Evolutionary conservation across 176 grass and related monocot genomes (phyloP).

Genomic region (Zoysia japonica): DNA sequence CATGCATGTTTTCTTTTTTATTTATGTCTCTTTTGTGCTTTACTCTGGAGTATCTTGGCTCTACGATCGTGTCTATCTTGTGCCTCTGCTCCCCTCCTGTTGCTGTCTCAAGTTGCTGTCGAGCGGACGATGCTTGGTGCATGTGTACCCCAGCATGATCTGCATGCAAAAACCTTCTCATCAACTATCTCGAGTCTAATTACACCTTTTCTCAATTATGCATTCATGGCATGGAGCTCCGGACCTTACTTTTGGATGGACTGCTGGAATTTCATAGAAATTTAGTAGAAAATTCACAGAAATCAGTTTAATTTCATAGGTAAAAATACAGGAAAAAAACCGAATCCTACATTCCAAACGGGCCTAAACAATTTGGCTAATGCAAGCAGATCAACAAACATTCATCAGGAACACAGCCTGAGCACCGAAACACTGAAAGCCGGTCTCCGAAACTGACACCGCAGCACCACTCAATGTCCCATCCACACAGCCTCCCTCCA

Average conservation of each 20-base stretch:
- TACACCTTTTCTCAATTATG: no score
- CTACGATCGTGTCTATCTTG: background rate
- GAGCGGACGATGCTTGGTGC: background rate
- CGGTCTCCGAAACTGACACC: background rate
- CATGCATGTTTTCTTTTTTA: background rate
- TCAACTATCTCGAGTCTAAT: no score
- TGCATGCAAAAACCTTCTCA: no score
- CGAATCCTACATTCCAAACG: no score
- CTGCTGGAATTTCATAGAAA: no score
- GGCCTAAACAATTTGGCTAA: conserved; percentile 24
- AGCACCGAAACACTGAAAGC: conserved; percentile 29
- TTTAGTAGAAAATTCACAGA: no score
- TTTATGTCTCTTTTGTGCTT: background rate
- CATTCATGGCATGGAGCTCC: no score
- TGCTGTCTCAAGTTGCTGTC: background rate
- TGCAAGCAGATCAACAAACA: background rate
- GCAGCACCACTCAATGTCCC: conserved; percentile 37
- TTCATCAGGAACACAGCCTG: background rate
- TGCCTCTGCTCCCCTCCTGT: background rate
- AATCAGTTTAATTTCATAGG: no score
- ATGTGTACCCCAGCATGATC: no score
- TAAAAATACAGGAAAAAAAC: no score
- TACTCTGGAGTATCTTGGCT: background rate
- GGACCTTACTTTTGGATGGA: no score
- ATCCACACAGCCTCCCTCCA: conserved; percentile 44